These are phyloP conservation scores for Blastomyces emzantsi DNA, from an alignment of 2,329 filamentous ascomycete species.

Conservation along the genomic window DNA sequence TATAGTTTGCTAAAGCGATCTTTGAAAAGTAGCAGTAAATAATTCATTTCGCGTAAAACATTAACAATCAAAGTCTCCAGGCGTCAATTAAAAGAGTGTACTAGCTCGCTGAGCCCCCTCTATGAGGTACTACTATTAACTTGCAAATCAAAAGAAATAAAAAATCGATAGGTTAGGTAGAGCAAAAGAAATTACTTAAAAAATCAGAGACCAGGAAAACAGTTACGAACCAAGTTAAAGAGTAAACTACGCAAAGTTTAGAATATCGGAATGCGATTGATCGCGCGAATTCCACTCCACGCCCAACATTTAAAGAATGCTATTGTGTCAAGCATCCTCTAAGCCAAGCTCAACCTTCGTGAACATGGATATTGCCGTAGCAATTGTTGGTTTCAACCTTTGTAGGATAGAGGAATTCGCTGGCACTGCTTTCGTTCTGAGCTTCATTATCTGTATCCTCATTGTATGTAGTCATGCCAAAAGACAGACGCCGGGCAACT, in stretches of 20 bases:
- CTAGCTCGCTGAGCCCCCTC: neutral
- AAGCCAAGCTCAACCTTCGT: neutral
- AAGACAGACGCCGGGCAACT: slow-evolving; percentile 15
- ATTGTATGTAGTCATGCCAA: slow-evolving; percentile 18
- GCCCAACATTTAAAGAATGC: neutral
- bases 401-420: slow-evolving; percentile 12
- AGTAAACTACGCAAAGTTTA: neutral
- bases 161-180: neutral
- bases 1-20: no score
- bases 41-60: neutral
- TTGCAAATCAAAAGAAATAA: neutral
- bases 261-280: neutral
- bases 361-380: neutral
- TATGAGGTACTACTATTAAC: neutral
- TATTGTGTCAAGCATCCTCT: neutral
- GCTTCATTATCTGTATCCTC: slow-evolving; percentile 14
- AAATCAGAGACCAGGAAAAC: neutral
- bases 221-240: neutral
- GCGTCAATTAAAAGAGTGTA: neutral
- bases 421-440: slow-evolving; percentile 13
- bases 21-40: neutral
- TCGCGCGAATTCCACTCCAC: neutral
- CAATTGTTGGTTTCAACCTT: neutral
- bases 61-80: neutral
- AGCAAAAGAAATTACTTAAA: neutral